phyloP scores from a whole-genome alignment of 768 basidiomycete species.

The Boletus eberwhitei region DNA sequence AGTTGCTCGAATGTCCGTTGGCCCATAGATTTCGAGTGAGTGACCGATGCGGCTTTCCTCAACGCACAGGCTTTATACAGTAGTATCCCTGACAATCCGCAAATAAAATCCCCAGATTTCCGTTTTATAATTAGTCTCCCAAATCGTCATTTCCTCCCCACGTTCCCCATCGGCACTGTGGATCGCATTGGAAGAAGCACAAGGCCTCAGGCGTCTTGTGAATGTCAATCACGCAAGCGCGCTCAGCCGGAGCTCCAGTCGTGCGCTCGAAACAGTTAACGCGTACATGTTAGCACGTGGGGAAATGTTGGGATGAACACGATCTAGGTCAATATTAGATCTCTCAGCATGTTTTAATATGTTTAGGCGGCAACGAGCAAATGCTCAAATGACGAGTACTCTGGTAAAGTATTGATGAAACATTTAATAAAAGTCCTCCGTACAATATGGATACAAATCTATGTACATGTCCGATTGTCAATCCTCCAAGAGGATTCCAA shows the following conservation, averaged over 20 bases:
- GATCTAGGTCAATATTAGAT: neutral
- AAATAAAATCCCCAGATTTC: neutral
- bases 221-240: too few relatives aligned
- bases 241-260: neutral
- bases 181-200: neutral
- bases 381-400: too few relatives aligned
- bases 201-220: too few relatives aligned
- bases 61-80: too few relatives aligned
- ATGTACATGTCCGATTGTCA: neutral
- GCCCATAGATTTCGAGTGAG: neutral
- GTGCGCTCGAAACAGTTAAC: neutral
- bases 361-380: too few relatives aligned
- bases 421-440: neutral
- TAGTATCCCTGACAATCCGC: neutral
- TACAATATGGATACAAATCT: conserved; percentile 11
- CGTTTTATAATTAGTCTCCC: neutral
- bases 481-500: neutral
- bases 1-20: neutral
- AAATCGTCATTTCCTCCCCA: too few relatives aligned
- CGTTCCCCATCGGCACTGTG: neutral
- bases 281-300: neutral
- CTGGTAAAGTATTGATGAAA: neutral
- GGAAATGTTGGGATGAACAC: neutral
- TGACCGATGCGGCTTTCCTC: too few relatives aligned
- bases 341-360: too few relatives aligned